Base-by-base conservation (phyloP, 23 red algal genomes). In the Agarophyton chilense region DNA sequence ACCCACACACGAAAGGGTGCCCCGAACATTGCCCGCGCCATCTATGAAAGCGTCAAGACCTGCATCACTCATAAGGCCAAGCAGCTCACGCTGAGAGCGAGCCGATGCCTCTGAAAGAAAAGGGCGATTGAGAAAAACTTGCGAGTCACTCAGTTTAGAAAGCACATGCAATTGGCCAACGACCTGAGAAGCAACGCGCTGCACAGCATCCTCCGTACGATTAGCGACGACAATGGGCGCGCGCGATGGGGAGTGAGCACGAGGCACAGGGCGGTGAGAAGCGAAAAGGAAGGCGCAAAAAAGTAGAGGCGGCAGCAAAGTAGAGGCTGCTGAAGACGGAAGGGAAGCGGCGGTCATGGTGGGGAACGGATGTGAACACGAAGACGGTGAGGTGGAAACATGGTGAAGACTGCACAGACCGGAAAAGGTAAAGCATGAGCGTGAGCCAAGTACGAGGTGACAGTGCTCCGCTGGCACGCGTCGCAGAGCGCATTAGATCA, bases 11-110 rank as follows among this genome's bases (percentile, higher is more conserved):
- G 57, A 26, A 28, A 91, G 61, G 13, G 19, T 41, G 29, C 75
- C 75, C 9, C 79, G 25, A 41, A 91, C 88, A 51, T 91, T 91
- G 2, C 88, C 88, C 40, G 77, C 88, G 44, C 60, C 76, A 60
- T 91, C 88, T 18, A 82, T 64, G 18, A 43, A 42, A 22, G 88
- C 76, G 1, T 50, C 1, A 3, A 91, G 41, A 7, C 75, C 88
- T 2, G 88, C 55, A 4, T 67, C 46, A 6, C 25, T 2, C 75
- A 91, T 82, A 24, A 77, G 36, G 2, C 45, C 22, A 0, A 82
- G 44, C n/a, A 81, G 12, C 21, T 17, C 58, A 42, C 45, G 42
- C 16, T 75, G 88, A 4, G 75, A 75, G 9, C 10, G 44, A 3
- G 38, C 50, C 28, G 43, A 74, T 10, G 73, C 52, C 7, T 33